phyloP scores from a whole-genome alignment of 2,329 filamentous ascomycete species.

The Colletotrichum viniferum region DNA sequence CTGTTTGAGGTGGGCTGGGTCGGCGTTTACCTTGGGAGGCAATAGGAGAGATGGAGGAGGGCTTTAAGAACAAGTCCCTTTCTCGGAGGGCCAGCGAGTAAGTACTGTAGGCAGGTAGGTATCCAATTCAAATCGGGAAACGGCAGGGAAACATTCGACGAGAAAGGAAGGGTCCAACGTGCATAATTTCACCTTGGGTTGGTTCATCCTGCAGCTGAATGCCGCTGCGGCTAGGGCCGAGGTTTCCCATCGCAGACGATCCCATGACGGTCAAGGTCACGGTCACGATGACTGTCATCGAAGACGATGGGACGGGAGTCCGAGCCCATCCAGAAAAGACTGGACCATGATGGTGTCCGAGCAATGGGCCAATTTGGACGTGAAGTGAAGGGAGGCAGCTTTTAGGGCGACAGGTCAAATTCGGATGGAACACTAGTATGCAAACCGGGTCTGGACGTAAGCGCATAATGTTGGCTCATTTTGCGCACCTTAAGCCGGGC shows the following conservation, averaged over 20 bases:
- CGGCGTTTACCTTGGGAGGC: background rate
- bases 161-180: background rate
- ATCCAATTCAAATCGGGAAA: background rate
- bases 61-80: background rate
- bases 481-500: background rate
- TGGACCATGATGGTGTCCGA: background rate
- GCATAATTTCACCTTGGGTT: background rate
- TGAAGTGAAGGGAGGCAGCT: background rate
- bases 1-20: background rate
- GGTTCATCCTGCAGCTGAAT: background rate
- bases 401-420: background rate
- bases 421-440: background rate
- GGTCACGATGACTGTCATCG: background rate
- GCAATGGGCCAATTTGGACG: background rate
- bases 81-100: background rate
- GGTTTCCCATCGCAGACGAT: background rate
- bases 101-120: background rate
- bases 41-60: background rate
- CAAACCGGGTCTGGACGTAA: background rate
- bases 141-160: background rate
- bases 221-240: background rate
- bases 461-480: constrained; percentile 1
- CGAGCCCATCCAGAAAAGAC: background rate
- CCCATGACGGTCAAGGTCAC: background rate
- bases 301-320: background rate